Evolutionary conservation across 371 early-diverging fungal genomes (phyloP).

Genomic region (Apophysomyces sp.): DNA sequence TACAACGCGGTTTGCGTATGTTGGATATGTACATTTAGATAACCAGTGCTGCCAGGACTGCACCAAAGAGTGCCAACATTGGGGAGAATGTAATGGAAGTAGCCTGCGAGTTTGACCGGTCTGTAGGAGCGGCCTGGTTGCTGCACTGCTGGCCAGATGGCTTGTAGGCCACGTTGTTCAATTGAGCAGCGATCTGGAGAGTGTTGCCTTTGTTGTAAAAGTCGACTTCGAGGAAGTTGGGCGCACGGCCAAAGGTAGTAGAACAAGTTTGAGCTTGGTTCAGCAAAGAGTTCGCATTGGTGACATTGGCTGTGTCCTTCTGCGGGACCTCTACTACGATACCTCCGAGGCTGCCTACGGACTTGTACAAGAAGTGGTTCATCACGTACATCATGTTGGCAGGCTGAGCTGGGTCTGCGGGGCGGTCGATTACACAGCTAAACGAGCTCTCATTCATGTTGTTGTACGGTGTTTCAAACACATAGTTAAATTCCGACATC

Average conservation of each 20-base stretch:
- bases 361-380: constrained; percentile 59
- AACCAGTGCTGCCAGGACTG: not conserved
- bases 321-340: constrained; percentile 49
- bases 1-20: not conserved
- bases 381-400: constrained; percentile 54
- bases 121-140: not conserved
- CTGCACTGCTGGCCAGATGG: not conserved
- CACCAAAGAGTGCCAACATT: not conserved
- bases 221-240: constrained; percentile 76
- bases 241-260: constrained; percentile 48
- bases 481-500: constrained; percentile 51
- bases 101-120: not conserved
- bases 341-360: constrained; percentile 26
- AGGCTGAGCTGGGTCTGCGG: constrained; percentile 31
- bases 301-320: constrained; percentile 43
- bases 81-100: not conserved
- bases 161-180: constrained; percentile 64
- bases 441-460: constrained; percentile 41
- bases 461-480: constrained; percentile 61
- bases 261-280: constrained; percentile 46
- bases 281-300: constrained; percentile 47
- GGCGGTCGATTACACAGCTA: constrained; percentile 55
- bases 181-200: constrained; percentile 51
- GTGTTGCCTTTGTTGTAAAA: constrained; percentile 69
- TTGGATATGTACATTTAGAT: not conserved